A percentile compares a stretch with the other conserved stretches of the same genome.
These are phyloP conservation scores for Botrytis tulipae DNA, from an alignment of 2,329 filamentous ascomycete genomes.

Conservation along the genomic window DNA sequence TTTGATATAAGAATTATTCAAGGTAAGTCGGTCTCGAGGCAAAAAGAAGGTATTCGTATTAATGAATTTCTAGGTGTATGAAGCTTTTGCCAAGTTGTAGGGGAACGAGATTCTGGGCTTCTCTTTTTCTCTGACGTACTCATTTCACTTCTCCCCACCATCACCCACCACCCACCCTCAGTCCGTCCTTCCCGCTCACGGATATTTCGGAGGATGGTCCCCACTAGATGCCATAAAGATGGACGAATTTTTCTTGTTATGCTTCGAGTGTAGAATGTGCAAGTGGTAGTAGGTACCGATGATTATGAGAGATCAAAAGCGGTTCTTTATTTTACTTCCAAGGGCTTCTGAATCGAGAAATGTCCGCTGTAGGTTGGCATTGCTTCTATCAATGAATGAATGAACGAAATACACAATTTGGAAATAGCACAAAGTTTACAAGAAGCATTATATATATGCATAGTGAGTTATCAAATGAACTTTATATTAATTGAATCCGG, in stretches of 20 bases:
- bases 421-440: background rate
- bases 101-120: slow-evolving; percentile 1
- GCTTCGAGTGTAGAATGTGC: background rate
- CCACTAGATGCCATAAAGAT: background rate
- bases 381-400: background rate
- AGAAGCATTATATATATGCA: background rate
- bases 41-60: background rate
- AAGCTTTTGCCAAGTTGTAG: slow-evolving; percentile 9
- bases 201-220: background rate
- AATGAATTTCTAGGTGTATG: background rate
- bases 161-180: too few relatives aligned
- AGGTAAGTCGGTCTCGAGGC: background rate
- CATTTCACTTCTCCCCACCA: background rate
- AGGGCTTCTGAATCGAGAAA: background rate
- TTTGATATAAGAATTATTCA: background rate
- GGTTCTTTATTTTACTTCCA: background rate
- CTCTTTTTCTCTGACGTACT: background rate
- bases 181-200: background rate
- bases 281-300: background rate
- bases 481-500: background rate
- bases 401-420: background rate
- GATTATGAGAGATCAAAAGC: background rate
- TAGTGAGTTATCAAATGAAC: background rate
- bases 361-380: background rate
- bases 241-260: background rate